Base-by-base conservation (phyloP, 768 basidiomycete species). In the Lactarius hatsudake region DNA sequence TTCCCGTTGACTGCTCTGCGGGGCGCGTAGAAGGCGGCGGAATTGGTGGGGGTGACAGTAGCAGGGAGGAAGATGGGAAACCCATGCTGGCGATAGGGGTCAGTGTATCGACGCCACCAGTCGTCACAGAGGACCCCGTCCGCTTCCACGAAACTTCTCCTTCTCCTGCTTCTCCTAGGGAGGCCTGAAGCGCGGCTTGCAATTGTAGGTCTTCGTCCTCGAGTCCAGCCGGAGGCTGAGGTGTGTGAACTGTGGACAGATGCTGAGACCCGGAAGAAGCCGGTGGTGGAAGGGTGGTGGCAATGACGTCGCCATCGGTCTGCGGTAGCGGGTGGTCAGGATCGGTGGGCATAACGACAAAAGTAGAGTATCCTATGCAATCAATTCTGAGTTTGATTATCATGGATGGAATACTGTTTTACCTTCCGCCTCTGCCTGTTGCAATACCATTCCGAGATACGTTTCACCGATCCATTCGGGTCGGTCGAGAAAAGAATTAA, bases 151-250 rank as follows among this genome's bases (percentile, higher is more conserved):
- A 61, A 10, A 68, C 42, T 8, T 26, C 28, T 5, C 34, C 42
- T 17, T 26, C 28, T 5, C 34, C 43, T 15, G 40, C 23, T 26
- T 70, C 48, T 40, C 75, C 75, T 53, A 96, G 77, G 5, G 93
- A 94, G 2, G 93, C 94, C 72, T 93, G 92, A 59, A 96, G 79
- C 0, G 91, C 94, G 6, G 87, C 90, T 74, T 97, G 95, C 2
- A 96, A 83, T 65, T 93, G 91, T 72, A 87, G 83, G 75, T 97
- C 94, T 73, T 94, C 94, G 69, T 93, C 90, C 66, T 91, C 93
- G 55, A 90, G 78, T 3, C 79, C 84, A 20, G 62, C 20, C 10
- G 62, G 61, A 32, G 66, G 32, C 7, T 8, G 30, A 40, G 64
- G 54, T 9, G 55, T 30, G 45, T 45, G 65, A 48, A 63, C 13